A percentile compares a stretch with the other conserved stretches of the same genome.
Evolutionary conservation across 495 filamentous ascomycete species (phyloP).

Genomic region (Filosporella fistucella): DNA sequence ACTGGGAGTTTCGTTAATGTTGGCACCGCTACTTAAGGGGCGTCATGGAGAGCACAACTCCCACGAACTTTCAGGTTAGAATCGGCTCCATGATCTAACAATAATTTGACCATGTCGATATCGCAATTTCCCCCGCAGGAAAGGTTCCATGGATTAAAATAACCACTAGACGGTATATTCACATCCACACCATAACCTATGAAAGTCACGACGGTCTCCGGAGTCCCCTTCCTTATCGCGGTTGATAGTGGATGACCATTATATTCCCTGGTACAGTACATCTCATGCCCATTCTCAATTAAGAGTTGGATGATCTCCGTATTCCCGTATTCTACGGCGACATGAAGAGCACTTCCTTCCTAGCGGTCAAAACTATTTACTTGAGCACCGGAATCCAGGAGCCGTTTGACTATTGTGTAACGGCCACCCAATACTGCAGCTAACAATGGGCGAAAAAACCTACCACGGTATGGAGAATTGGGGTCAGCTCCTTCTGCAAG

Average conservation of each 20-base stretch:
- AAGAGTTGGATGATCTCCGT: not conserved
- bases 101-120: slow-evolving; percentile 10
- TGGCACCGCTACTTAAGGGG: no score
- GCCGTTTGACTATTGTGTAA: not conserved
- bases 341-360: no score
- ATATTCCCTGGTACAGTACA: not conserved
- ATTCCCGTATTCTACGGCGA: not conserved
- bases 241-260: slow-evolving; percentile 15
- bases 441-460: not conserved
- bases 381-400: not conserved
- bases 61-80: slow-evolving; percentile 2
- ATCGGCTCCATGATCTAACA: slow-evolving; percentile 18
- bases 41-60: no score
- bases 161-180: not conserved
- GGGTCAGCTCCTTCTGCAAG: not conserved
- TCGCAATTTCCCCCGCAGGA: slow-evolving; percentile 5
- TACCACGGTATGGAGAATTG: not conserved
- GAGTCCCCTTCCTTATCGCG: not conserved
- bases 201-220: not conserved
- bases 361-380: no score
- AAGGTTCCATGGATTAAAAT: slow-evolving; percentile 22
- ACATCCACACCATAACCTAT: not conserved
- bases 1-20: no score
- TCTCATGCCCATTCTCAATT: not conserved
- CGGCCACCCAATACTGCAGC: not conserved